A percentile compares a stretch with the other conserved stretches of the same genome.
Conservation (phyloP, 2,329 filamentous ascomycete species). For the Pseudogymnoascus sp. region DNA sequence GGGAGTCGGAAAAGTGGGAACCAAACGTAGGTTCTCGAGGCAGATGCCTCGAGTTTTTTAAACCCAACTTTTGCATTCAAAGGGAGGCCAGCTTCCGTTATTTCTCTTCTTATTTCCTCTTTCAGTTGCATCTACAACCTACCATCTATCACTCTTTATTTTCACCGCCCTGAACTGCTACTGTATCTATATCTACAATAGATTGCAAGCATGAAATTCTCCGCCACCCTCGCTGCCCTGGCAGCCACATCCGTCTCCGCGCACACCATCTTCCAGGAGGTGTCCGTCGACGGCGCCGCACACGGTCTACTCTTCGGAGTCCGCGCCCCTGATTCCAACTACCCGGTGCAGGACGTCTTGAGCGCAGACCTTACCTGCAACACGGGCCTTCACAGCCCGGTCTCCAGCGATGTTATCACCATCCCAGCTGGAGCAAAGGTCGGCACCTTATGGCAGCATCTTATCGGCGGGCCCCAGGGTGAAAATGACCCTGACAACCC, state of each 20-base stretch:
- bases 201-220: background rate
- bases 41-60: background rate
- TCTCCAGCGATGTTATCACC: constrained; percentile 34
- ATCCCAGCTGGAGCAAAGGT: constrained; percentile 43
- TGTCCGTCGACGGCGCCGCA: constrained; percentile 43
- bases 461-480: constrained; percentile 42
- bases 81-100: background rate
- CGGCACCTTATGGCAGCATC: constrained; percentile 42
- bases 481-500: constrained; percentile 40
- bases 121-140: background rate
- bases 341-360: constrained; percentile 43
- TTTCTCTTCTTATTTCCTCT: background rate
- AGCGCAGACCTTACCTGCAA: constrained; percentile 42
- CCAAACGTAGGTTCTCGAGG: background rate
- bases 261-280: constrained; percentile 39
- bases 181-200: background rate
- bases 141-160: background rate
- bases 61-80: background rate
- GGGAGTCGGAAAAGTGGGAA: background rate
- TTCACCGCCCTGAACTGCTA: background rate
- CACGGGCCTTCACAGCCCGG: constrained; percentile 31
- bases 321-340: constrained; percentile 42
- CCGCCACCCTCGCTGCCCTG: constrained; percentile 9
- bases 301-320: constrained; percentile 44
- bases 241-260: constrained; percentile 29